Conservation (phyloP, 2,329 filamentous ascomycete genomes). For the Aquanectria penicillioides region DNA sequence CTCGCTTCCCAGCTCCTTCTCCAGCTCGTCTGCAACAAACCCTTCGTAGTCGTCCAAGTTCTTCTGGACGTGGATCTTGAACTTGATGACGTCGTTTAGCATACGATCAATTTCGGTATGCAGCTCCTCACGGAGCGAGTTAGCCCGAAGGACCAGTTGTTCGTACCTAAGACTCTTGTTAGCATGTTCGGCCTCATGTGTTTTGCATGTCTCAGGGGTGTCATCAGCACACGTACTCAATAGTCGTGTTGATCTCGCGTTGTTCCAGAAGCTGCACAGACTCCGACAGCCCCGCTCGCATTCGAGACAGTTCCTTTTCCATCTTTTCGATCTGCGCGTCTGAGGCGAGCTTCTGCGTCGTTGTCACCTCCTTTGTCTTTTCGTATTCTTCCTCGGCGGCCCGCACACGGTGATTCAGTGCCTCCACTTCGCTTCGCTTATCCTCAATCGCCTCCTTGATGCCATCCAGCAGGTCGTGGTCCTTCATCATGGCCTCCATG, state of each 20-base stretch:
- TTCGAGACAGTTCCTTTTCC: slow-evolving; percentile 96
- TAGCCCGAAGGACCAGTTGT: slow-evolving; percentile 85
- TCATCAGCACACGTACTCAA: slow-evolving; percentile 85
- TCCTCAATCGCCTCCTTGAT: slow-evolving; percentile 98
- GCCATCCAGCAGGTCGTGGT: slow-evolving; percentile 91
- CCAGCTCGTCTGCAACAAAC: slow-evolving; percentile 93
- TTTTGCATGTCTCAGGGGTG: background rate
- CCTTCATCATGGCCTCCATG: slow-evolving; percentile 92
- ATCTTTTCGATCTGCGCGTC: slow-evolving; percentile 98
- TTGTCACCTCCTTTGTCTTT: slow-evolving; percentile 87
- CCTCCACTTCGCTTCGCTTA: slow-evolving; percentile 91
- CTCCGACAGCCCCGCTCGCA: slow-evolving; percentile 85
- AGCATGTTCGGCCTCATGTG: slow-evolving; percentile 2
- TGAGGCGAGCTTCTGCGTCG: slow-evolving; percentile 85
- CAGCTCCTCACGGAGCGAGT: slow-evolving; percentile 91
- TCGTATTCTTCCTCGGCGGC: slow-evolving; percentile 95
- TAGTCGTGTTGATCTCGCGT: slow-evolving; percentile 94
- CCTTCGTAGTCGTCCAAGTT: slow-evolving; percentile 92
- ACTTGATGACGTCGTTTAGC: slow-evolving; percentile 96
- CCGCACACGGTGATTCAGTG: slow-evolving; percentile 85
- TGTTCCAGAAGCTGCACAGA: slow-evolving; percentile 93
- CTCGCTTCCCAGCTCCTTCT: slow-evolving; percentile 79
- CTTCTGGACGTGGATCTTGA: slow-evolving; percentile 97
- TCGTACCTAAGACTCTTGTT: slow-evolving; percentile 72
- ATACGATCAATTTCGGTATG: slow-evolving; percentile 97